Evolutionary conservation across 2,329 filamentous ascomycete species (phyloP).

Genomic region (Aureobasidium sp.): DNA sequence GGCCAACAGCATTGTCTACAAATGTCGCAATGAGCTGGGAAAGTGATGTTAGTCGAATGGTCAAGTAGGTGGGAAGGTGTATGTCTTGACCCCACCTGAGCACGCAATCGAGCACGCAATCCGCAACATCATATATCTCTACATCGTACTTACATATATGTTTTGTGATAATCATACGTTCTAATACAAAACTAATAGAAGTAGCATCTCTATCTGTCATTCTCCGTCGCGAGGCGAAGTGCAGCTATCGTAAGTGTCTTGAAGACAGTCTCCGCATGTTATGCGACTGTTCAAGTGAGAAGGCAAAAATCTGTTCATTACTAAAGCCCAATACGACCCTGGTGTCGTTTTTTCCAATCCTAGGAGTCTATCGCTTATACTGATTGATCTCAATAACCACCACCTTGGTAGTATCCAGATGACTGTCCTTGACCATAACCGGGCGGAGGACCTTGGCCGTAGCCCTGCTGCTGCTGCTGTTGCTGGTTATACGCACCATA

Average conservation of each 20-base stretch:
- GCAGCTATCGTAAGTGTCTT: no score
- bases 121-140: no score
- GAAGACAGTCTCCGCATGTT: no score
- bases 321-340: not conserved
- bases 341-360: not conserved
- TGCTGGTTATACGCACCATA: conserved; percentile 11
- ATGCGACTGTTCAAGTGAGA: no score
- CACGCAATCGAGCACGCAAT: conserved; percentile 16
- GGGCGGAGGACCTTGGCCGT: conserved; percentile 2
- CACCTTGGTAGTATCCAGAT: conserved; percentile 13
- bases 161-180: no score
- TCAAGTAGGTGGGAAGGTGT: not conserved
- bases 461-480: not conserved
- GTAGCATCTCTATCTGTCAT: no score
- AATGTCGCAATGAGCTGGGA: conserved; percentile 10
- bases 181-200: no score
- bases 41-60: not conserved
- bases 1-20: not conserved
- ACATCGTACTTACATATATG: no score
- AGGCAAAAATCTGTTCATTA: not conserved
- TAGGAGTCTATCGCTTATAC: not conserved
- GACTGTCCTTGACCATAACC: not conserved
- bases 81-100: conserved; percentile 1
- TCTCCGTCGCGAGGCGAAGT: no score
- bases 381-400: not conserved